Base-by-base conservation (phyloP, 2,329 filamentous ascomycete species). In the Mollisia scopiformis region DNA sequence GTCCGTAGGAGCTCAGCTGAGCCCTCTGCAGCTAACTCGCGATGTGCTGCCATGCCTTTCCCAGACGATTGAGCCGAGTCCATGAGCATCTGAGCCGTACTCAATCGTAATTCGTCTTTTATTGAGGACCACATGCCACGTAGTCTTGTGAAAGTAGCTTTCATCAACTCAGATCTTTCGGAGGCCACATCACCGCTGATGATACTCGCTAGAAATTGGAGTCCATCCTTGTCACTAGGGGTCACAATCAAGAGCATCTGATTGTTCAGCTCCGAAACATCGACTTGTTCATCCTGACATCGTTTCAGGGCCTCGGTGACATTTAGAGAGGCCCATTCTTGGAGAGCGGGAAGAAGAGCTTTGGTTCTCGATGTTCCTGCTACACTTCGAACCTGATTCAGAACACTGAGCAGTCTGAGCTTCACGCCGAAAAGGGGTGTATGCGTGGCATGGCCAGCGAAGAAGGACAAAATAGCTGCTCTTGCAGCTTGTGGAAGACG, bases 331-430 rank as follows among this genome's bases (percentile, higher is more conserved):
- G 86, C 80, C 92, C 92, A 96, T 71, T 82, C 81, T 59, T 85
- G 81, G 31, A 97, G 79, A 3, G 89, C 76, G 1, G 93, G 91
- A n/a, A 94, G 77, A n/a, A 98, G 78, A 23, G 90, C 80, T 66
- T 90, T 87, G 1, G 87, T 91, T 59, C 92, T 88, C 11, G 88
- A 87, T 27, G 83, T 86, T 6, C 79, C 78, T n/a, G 86, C 87
- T 3, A 92, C 87, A 54, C 87, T 84, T 70, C 92, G 92, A 54
- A 93, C 80, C 57, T 86, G 84, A 68, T 90, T 91, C 31, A 97
- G 79, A 3, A 90, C 79, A 35, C 82, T 82, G n/a, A 98, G 79
- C 8, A 98, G 77, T 39, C 85, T 82, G 23, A 88, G 75, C 73
- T 96, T 95, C 54, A 92, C 85, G 5, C 80, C 74, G 47, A 90